Base-by-base conservation (phyloP, 352 stramenopile species). In the Globisporangium uncinulatum region DNA sequence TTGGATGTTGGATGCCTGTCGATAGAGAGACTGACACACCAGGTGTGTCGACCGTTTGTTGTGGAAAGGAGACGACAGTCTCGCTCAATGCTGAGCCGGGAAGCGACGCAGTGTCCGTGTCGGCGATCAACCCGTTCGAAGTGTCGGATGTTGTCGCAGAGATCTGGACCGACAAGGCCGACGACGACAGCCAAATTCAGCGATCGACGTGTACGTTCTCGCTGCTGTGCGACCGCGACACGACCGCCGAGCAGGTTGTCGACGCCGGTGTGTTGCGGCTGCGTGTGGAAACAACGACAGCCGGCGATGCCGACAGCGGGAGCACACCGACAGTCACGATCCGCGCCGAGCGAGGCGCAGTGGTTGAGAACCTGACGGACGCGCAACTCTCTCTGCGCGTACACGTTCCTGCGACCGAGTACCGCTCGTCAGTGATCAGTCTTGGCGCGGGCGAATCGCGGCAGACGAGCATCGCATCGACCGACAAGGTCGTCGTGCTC, bases 121-220 rank as follows among this genome's bases (percentile, higher is more conserved):
- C 73, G 29, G 29, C 44, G 36, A 65, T 83, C 24, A 81, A 83
- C 21, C 73, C 73, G 9, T 79, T 70, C 42, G 66, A 75, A 42
- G 37, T 53, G 0, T 51, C 69, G 5, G 51, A 66, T 13, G 29
- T 63, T 69, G 54, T 49, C 65, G 43, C 69, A 37, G 29, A 64
- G 24, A 6, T 55, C 37, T 32, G 29, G 42, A 41, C 47, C 1
- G 29, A 49, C 36, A 21, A 17, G 14, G 13, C 24, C 45, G 15
- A 15, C 15, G 47, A 31, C n/a, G 50, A 34, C 10, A 32, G 1
- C 19, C 20, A 64, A 24, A 24, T 41, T n/a, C 17, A 42, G 36
- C 29, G 14, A 8, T 4, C 39, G 17, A 43, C 42, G 8, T 53
- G 17, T 31, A 31, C 15, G 41, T 66, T 66, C 29, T 19, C 41